phyloP scores from a whole-genome alignment of 164 flowering plant species.

The Vitis riparia region DNA sequence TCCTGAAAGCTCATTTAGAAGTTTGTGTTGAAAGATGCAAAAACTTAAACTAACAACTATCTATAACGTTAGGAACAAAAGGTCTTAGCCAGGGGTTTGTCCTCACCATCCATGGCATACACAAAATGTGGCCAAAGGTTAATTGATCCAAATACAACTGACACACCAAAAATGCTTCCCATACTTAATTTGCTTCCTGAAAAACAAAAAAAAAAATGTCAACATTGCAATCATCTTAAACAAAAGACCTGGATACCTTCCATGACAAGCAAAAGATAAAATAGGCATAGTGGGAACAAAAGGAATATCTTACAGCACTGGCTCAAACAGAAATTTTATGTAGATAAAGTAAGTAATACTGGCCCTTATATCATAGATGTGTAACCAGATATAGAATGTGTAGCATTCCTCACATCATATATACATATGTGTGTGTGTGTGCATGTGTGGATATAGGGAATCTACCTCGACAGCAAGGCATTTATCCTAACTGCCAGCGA shows the following conservation, averaged over 20 bases:
- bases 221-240: not conserved
- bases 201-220: constrained; percentile 5
- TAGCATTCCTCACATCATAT: not conserved
- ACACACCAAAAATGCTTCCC: constrained; percentile 24
- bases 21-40: not conserved
- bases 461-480: too few relatives aligned
- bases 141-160: constrained; percentile 20
- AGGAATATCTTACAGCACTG: not conserved
- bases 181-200: constrained; percentile 26
- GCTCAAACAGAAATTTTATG: not conserved
- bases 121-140: constrained; percentile 19
- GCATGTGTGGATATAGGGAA: not conserved
- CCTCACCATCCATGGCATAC: constrained; percentile 38
- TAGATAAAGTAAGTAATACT: not conserved
- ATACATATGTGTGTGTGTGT: not conserved
- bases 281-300: not conserved
- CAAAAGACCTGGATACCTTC: not conserved
- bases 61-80: not conserved
- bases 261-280: not conserved
- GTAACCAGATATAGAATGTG: not conserved
- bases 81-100: not conserved
- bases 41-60: not conserved
- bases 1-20: not conserved
- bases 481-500: too few relatives aligned
- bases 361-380: not conserved